Conservation (phyloP, 2,329 filamentous ascomycete species). For the Xylariaceae sp. region DNA sequence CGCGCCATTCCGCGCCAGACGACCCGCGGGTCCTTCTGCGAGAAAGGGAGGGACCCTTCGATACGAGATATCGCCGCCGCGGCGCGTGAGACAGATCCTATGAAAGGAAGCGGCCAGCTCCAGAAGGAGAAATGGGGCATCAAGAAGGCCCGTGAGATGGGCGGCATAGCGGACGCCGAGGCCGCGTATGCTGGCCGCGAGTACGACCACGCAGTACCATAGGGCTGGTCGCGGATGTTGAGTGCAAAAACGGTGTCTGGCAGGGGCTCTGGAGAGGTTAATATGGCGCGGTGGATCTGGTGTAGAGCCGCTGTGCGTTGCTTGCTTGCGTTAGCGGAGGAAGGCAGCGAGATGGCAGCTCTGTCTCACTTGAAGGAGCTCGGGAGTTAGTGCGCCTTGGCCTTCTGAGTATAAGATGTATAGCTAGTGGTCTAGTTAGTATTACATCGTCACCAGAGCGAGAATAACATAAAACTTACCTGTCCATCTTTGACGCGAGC, state of each 20-base stretch:
- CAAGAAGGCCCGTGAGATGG: conserved; percentile 11
- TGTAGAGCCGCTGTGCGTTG: conserved; percentile 19
- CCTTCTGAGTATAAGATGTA: conserved; percentile 16
- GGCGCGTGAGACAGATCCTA: conserved; percentile 15
- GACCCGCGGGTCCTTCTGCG: conserved; percentile 13
- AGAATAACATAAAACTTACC: neutral
- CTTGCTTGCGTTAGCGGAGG: neutral
- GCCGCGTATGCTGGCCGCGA: conserved; percentile 11
- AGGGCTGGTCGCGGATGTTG: conserved; percentile 21
- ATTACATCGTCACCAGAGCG: neutral
- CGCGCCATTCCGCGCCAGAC: conserved; percentile 15
- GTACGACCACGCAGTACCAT: conserved; percentile 18
- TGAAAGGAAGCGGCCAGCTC: conserved; percentile 15
- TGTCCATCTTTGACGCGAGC: conserved; percentile 12
- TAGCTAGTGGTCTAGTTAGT: conserved; percentile 6
- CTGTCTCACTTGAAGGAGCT: conserved; percentile 15
- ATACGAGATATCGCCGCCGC: conserved; percentile 4
- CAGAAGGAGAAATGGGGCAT: conserved; percentile 21
- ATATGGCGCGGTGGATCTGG: conserved; percentile 21
- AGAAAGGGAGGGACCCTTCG: neutral
- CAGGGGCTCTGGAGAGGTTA: conserved; percentile 7
- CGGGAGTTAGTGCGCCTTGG: neutral
- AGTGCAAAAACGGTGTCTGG: conserved; percentile 19
- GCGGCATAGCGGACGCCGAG: conserved; percentile 6
- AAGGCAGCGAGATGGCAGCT: neutral